Base-by-base conservation (phyloP, 257 asterid genomes). In the Solanum clarkiae region DNA sequence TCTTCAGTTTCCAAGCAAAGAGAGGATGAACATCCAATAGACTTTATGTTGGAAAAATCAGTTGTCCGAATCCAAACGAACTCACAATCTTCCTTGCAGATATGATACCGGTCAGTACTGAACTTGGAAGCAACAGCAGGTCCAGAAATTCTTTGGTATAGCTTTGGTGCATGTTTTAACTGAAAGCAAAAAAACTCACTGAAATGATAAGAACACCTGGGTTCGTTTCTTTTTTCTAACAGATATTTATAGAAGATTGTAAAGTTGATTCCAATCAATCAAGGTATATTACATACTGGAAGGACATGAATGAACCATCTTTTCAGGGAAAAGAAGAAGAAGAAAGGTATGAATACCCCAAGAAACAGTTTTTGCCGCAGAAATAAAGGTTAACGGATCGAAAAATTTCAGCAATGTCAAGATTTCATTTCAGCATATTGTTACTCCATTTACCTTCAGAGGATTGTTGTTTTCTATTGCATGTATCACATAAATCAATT, bases 81-180 rank as follows among this genome's bases (percentile, higher is more conserved):
- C 87, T 94, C 93, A 22, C 84, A 88, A 84, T 95, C 92, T 88
- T 94, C 98, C 89, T 92, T 95, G 93, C 96, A 95, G 77, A 92
- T 81, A 86, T 92, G 97, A 80, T 92, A 93, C 29, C 98, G 91
- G 86, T 93, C 95, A 0, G 88, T 72, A 10, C 88, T n/a, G 86
- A 96, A 94, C 87, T 85, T 94, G 54, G 98, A 88, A 40, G 90
- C 88, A 82, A 94, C 88, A 45, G 93, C 85, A 15, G 92, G 88
- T 85, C 98, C 99, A 79, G 93, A 90, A 84, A 94, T 83, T 90
- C 91, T 94, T 87, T 66, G 91, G 85, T 66, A 92, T 88, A 96
- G 40, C 87, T 92, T 96, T 20, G 99, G 99, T 18, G 97, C 98
- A 89, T 93, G 91, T 71, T 93, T 93, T 85, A 96, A 93, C 99